Percentiles rank a stretch among this genome's conserved stretches.
These are phyloP conservation scores for Brassica hybrid DNA, from an alignment of 441 rosid genomes.

Conservation along the genomic window DNA sequence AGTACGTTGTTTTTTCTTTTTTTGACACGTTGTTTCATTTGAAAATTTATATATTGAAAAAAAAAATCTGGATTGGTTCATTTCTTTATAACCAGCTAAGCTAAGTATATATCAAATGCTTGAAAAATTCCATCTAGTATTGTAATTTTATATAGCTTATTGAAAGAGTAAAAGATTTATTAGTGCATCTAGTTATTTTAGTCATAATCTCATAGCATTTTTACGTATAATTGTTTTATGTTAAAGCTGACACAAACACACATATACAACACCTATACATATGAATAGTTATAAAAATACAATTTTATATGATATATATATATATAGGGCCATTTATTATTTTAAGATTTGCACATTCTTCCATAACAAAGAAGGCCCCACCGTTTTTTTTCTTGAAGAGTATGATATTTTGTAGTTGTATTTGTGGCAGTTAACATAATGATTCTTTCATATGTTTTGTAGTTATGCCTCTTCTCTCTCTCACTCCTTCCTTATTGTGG, in stretches of 20 bases:
- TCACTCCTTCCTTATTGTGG: conserved; percentile 16
- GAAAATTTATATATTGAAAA: not conserved
- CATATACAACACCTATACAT: too few species aligned
- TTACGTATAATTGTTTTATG: not conserved
- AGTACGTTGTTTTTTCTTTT: too few species aligned
- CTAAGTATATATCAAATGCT: too few species aligned
- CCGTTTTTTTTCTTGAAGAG: conserved; percentile 14
- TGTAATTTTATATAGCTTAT: too few species aligned
- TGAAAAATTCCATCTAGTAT: too few species aligned
- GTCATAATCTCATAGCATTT: too few species aligned
- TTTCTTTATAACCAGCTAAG: too few species aligned
- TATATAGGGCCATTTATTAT: not conserved
- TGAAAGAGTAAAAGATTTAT: too few species aligned
- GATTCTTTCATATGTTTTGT: conserved; percentile 32
- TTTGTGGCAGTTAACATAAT: conserved; percentile 45
- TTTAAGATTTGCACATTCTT: conserved; percentile 39
- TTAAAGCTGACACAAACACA: conserved; percentile 1
- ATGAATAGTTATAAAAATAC: not conserved
- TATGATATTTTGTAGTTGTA: conserved; percentile 41
- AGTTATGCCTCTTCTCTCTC: conserved; percentile 18
- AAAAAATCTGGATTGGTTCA: not conserved
- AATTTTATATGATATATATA: not conserved
- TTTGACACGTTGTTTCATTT: not conserved
- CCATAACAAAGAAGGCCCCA: conserved; percentile 41
- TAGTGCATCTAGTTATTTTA: too few species aligned